A percentile compares a stretch with the other conserved stretches of the same genome.
These are phyloP conservation scores for Metschnikowia cerradonensis DNA, from an alignment of 805 yeast species.

Conservation along the genomic window DNA sequence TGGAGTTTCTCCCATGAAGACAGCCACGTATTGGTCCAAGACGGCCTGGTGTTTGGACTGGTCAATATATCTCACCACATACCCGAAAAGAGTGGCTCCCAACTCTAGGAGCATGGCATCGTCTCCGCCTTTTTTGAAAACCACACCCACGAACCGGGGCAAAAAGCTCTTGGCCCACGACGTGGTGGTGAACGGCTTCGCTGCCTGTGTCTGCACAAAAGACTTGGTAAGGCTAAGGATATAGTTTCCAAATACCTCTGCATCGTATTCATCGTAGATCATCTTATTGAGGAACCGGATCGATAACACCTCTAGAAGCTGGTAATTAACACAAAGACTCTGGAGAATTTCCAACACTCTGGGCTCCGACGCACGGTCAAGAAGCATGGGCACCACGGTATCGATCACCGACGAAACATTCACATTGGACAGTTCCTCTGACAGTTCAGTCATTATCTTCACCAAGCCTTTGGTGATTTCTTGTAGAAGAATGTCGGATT, in stretches of 20 bases:
- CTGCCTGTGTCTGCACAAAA: slow-evolving; percentile 26
- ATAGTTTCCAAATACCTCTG: slow-evolving; percentile 8
- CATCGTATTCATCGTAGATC: slow-evolving; percentile 16
- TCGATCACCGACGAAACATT: slow-evolving; percentile 37
- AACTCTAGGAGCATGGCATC: slow-evolving; percentile 31
- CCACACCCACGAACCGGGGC: slow-evolving; percentile 31
- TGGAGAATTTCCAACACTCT: slow-evolving; percentile 22
- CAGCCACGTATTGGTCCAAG: slow-evolving; percentile 31
- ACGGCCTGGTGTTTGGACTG: slow-evolving; percentile 43
- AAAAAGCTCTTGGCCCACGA: slow-evolving; percentile 43
- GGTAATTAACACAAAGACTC: slow-evolving; percentile 36
- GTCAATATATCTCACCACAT: slow-evolving; percentile 38
- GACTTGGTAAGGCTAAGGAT: slow-evolving; percentile 18
- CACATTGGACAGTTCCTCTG: slow-evolving; percentile 19
- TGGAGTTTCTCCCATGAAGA: slow-evolving; percentile 30
- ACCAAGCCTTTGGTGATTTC: slow-evolving; percentile 56
- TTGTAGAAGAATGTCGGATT: slow-evolving; percentile 47
- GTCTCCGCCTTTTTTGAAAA: slow-evolving; percentile 14
- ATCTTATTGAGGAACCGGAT: slow-evolving; percentile 43
- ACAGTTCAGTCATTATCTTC: slow-evolving; percentile 32
- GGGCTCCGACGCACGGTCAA: slow-evolving; percentile 30
- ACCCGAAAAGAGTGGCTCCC: slow-evolving; percentile 39
- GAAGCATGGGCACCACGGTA: slow-evolving; percentile 26
- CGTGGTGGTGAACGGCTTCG: slow-evolving; percentile 35
- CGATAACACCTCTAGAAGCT: slow-evolving; percentile 42